phyloP scores from a whole-genome alignment of 176 grass and related monocot genomes.

The Metroxylon sagu region DNA sequence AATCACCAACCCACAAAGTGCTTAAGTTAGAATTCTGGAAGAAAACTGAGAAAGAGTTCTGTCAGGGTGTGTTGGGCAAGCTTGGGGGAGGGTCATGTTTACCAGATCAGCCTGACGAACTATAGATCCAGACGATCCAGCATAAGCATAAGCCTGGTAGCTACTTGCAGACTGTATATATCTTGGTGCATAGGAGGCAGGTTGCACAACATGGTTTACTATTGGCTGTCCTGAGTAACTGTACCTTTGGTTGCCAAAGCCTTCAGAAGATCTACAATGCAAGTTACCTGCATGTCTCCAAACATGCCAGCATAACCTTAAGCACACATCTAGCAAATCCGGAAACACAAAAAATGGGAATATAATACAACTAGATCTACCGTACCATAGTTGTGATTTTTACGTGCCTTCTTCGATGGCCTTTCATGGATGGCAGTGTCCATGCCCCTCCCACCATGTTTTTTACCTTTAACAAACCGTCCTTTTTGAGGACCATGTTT shows the following conservation, averaged over 20 bases:
- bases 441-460: constrained; percentile 23
- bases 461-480: constrained; percentile 28
- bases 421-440: constrained; percentile 21
- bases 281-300: constrained; percentile 25
- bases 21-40: constrained; percentile 1
- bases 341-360: not conserved
- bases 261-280: constrained; percentile 19
- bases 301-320: not conserved
- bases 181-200: constrained; percentile 16
- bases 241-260: constrained; percentile 6
- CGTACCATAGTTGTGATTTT: constrained; percentile 23
- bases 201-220: constrained; percentile 8
- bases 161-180: constrained; percentile 12
- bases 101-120: constrained; percentile 43
- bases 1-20: constrained; percentile 11
- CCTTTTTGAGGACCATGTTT: constrained; percentile 16
- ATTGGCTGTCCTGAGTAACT: constrained; percentile 4
- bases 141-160: constrained; percentile 18
- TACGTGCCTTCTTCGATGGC: constrained; percentile 31
- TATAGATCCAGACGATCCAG: constrained; percentile 35
- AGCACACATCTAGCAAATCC: not conserved
- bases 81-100: not conserved
- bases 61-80: not conserved
- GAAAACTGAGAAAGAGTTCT: not conserved
- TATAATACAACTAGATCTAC: not conserved